Evolutionary conservation across 257 asterid genomes (phyloP).

Genomic region (Echium plantagineum): DNA sequence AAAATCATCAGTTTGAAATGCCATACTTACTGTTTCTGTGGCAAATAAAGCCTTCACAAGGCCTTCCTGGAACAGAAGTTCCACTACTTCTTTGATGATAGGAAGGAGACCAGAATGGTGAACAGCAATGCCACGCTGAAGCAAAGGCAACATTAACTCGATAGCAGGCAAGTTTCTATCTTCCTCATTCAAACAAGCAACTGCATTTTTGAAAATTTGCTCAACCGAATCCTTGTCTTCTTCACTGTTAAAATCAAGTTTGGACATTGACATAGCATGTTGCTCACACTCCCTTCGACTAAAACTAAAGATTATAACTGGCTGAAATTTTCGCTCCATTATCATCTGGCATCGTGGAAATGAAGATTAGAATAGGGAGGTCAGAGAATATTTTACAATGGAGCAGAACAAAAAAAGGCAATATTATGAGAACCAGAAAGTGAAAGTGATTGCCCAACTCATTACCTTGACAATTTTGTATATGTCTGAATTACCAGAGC

Average conservation of each 20-base stretch:
- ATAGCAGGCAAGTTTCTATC: slow-evolving; percentile 92
- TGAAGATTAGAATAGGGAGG: not conserved
- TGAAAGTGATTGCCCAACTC: slow-evolving; percentile 1
- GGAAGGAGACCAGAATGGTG: slow-evolving; percentile 99
- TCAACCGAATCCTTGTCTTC: slow-evolving; percentile 87
- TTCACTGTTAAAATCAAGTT: slow-evolving; percentile 77
- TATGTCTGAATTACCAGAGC: slow-evolving; percentile 72
- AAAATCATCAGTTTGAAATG: not conserved
- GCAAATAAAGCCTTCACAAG: slow-evolving; percentile 97
- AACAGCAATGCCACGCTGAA: slow-evolving; percentile 95
- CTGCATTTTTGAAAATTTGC: slow-evolving; percentile 75
- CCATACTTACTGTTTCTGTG: slow-evolving; percentile 74
- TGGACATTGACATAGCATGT: slow-evolving; percentile 97
- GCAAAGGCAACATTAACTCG: slow-evolving; percentile 89
- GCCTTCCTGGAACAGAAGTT: slow-evolving; percentile 97
- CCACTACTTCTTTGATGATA: slow-evolving; percentile 88
- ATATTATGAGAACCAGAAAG: not conserved
- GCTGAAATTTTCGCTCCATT: slow-evolving; percentile 93
- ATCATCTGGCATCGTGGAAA: slow-evolving; percentile 61
- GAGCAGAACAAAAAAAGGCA: not conserved
- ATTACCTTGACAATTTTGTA: slow-evolving; percentile 89
- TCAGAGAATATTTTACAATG: not conserved
- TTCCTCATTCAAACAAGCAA: slow-evolving; percentile 80
- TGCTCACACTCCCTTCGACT: slow-evolving; percentile 99
- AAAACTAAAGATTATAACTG: slow-evolving; percentile 93